Percentiles rank a stretch among this genome's conserved stretches.
These are phyloP conservation scores for Termitomyces sp. DNA, from an alignment of 1,284 basidiomycete genomes.

Conservation along the genomic window DNA sequence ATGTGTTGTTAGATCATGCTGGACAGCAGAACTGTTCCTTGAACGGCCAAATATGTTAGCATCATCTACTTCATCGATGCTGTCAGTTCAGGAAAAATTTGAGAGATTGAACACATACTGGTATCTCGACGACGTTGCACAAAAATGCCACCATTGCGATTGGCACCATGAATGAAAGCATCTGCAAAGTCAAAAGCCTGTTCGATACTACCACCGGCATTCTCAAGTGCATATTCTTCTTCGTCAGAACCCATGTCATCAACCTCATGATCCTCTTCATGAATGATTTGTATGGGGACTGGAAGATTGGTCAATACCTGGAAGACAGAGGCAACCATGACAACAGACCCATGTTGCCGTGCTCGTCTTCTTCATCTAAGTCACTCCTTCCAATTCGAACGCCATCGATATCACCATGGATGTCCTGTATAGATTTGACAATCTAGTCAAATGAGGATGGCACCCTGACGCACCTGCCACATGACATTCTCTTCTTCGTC, in stretches of 20 bases:
- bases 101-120: constrained; percentile 31
- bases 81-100: background rate
- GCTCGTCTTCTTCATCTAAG: constrained; percentile 53
- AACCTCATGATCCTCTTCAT: constrained; percentile 54
- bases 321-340: background rate
- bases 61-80: constrained; percentile 36
- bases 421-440: constrained; percentile 38
- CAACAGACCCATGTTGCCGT: constrained; percentile 29
- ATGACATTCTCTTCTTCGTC: constrained; percentile 49
- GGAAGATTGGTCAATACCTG: constrained; percentile 11
- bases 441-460: background rate
- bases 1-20: constrained; percentile 69
- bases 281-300: constrained; percentile 53
- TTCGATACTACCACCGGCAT: constrained; percentile 25
- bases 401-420: constrained; percentile 46
- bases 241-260: constrained; percentile 60
- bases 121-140: constrained; percentile 48
- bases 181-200: constrained; percentile 56
- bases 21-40: constrained; percentile 41
- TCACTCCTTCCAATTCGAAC: constrained; percentile 42
- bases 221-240: constrained; percentile 48
- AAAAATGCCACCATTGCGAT: constrained; percentile 46
- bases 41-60: constrained; percentile 56
- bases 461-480: constrained; percentile 60
- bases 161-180: constrained; percentile 38